Evolutionary conservation across 768 basidiomycete species (phyloP), one percentile per base, ranked within the genome.

Genomic region (Terana coerulea): DNA sequence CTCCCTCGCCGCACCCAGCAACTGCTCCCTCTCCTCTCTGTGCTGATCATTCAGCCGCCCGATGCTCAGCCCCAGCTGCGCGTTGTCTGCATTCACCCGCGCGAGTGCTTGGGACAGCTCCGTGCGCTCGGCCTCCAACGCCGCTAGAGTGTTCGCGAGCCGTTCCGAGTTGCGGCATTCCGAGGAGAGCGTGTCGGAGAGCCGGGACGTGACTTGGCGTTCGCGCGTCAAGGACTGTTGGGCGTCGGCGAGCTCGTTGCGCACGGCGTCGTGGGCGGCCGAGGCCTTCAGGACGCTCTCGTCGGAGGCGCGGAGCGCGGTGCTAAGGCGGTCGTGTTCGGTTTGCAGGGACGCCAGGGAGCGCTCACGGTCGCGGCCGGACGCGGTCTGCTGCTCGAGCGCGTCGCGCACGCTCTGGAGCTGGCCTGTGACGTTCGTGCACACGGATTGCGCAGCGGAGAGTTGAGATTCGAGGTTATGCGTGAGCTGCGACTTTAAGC

Each of bases 281-380:
- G 35, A 36, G 3, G 43, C 44, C 9, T 25, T 28, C n/a, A 15
- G 21, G 26, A 22, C 35, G 17, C 29, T 31, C 6, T 46, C 43
- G 17, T 46, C 33, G 21, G 44, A 39, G 24, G 24, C 28, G 9
- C 10, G n/a, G 17, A 46, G 51, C 10, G 43, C 43, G 28, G 40
- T 36, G n/a, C 25, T 25, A 15, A 52, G 24, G 35, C 51, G 51
- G 31, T 45, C 51, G 34, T 36, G 51, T 40, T 52, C 40, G 33
- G 19, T 19, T 37, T 52, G 37, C 6, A 52, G 36, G 3, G 44
- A 24, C 30, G 15, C 12, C 28, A 52, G 21, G 3, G 51, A 44
- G 7, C 19, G 35, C 9, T 31, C 25, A n/a, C 45, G 35, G 7
- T 26, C 31, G 1, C 46, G 33, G 43, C 24, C 30, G 25, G 30